Evolutionary conservation across 83 land plant genomes (phyloP).

Genomic region (Larix sibirica): DNA sequence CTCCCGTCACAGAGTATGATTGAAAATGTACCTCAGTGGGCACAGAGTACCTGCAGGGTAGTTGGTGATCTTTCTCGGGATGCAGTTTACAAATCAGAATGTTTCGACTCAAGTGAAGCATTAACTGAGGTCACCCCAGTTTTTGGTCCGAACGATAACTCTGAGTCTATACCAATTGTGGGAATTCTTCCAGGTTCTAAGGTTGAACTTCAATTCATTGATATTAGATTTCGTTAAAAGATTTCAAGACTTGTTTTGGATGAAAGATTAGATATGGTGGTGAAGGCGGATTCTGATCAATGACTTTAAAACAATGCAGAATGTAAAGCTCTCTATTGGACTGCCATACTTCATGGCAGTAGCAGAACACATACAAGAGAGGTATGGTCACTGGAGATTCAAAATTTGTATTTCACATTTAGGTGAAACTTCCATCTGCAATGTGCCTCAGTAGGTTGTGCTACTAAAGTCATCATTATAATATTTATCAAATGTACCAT

Average conservation of each 20-base stretch:
- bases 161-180: constrained; percentile 11
- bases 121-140: neutral
- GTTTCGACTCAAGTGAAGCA: neutral
- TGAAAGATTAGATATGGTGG: neutral
- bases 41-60: constrained; percentile 28
- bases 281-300: neutral
- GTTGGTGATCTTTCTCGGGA: constrained; percentile 28
- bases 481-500: too few relatives aligned
- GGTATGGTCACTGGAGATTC: constrained; percentile 16
- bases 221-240: neutral
- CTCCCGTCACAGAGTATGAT: constrained; percentile 17
- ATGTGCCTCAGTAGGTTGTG: neutral
- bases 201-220: constrained; percentile 16
- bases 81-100: constrained; percentile 23
- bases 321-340: constrained; percentile 27
- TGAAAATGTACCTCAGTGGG: constrained; percentile 24
- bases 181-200: constrained; percentile 42
- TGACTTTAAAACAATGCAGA: constrained; percentile 18
- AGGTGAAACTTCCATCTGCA: neutral
- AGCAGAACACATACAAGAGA: constrained; percentile 26
- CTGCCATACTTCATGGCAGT: constrained; percentile 39
- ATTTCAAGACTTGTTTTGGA: neutral
- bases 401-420: neutral
- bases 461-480: too few relatives aligned
- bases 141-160: neutral